Conservation (phyloP, 78 protist species). For the Anaeramoeba flamelloides region DNA sequence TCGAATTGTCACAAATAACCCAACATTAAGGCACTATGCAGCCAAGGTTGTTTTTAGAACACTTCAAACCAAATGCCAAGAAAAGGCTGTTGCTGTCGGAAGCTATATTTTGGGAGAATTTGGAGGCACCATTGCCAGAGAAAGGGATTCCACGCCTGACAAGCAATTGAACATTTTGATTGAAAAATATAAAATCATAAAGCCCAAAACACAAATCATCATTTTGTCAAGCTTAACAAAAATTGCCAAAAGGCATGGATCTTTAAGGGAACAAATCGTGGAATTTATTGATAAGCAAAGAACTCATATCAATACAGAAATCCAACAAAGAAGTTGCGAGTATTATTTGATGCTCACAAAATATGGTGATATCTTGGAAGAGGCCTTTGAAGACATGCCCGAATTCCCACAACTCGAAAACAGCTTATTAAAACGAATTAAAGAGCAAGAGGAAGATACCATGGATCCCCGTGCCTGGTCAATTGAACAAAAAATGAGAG, state of each 20-base stretch:
- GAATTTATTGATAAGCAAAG: slow-evolving; percentile 20
- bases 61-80: slow-evolving; percentile 20
- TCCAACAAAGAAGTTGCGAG: slow-evolving; percentile 93
- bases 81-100: slow-evolving; percentile 55
- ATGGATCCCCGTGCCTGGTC: too few species aligned
- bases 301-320: slow-evolving; percentile 48
- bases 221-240: too few species aligned
- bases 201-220: too few species aligned
- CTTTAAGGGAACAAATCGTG: too few species aligned
- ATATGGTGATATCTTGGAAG: neutral
- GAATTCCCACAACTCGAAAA: slow-evolving; percentile 42
- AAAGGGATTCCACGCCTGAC: slow-evolving; percentile 15
- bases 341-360: slow-evolving; percentile 56
- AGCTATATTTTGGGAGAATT: slow-evolving; percentile 85
- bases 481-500: too few species aligned
- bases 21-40: slow-evolving; percentile 68
- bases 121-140: slow-evolving; percentile 61
- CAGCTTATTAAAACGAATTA: slow-evolving; percentile 17
- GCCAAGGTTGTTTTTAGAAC: slow-evolving; percentile 38
- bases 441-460: too few species aligned
- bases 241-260: too few species aligned
- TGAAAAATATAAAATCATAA: too few species aligned
- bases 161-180: neutral
- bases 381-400: slow-evolving; percentile 54
- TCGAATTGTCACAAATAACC: slow-evolving; percentile 71